Conservation (phyloP, 177 flowering plant species). For the Telopea speciosissima region DNA sequence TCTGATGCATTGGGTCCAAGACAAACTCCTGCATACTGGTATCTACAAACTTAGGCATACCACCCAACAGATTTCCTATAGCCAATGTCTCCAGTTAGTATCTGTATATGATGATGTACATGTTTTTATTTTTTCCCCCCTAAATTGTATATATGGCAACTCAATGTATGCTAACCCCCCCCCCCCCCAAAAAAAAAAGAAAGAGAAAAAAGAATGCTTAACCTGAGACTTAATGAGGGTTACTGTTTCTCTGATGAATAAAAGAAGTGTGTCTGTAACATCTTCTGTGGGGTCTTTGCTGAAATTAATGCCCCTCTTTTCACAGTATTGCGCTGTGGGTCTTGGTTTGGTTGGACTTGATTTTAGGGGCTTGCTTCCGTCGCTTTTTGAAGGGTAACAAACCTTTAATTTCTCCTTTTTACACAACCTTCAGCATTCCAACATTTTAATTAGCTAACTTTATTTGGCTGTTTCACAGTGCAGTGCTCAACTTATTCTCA, state of each 20-base stretch:
- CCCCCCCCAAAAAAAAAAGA: too few relatives aligned
- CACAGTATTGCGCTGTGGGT: conserved; percentile 92
- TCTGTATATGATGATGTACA: too few relatives aligned
- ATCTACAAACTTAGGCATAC: neutral
- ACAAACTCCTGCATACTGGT: neutral
- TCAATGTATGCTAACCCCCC: neutral
- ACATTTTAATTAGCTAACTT: conserved; percentile 4
- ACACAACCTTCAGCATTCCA: neutral
- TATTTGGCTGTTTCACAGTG: conserved; percentile 45
- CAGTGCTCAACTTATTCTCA: conserved; percentile 81
- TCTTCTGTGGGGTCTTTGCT: neutral
- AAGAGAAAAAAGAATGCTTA: too few relatives aligned
- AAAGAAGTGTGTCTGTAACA: neutral
- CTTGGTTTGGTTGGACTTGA: conserved; percentile 98
- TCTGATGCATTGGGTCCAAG: neutral
- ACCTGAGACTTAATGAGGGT: neutral
- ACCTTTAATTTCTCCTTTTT: neutral
- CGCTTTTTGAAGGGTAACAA: conserved; percentile 89
- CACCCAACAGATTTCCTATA: neutral
- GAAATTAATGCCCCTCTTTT: conserved; percentile 8
- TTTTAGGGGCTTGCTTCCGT: conserved; percentile 91
- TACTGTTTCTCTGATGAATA: neutral
- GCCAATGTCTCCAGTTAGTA: neutral
- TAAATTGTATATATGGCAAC: neutral
- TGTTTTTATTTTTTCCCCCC: neutral